Evolutionary conservation across 1,284 basidiomycete genomes (phyloP), one percentile per base, ranked within the genome.

Genomic region (Puccinia brachypodii): DNA sequence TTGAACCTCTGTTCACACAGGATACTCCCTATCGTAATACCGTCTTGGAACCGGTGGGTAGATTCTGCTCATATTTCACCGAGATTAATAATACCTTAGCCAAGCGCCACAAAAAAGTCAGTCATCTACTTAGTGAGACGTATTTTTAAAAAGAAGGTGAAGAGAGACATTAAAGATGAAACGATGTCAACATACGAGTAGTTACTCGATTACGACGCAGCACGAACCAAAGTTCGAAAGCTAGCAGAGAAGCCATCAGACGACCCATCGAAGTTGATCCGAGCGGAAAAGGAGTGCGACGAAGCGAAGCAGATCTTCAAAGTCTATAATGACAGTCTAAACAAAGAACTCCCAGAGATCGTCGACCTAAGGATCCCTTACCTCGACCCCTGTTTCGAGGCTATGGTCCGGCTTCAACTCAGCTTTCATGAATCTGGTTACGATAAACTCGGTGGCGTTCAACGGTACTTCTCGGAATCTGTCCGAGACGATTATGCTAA

Each of bases 351-450:
- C 8, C 97, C 97, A 0, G 91, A 96, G 84, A 88, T 99, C 38
- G 90, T 99, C 69, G 95, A 98, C 85, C 90, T 98, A 33, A 92
- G 97, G 50, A 92, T 99, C 60, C 96, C 97, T 8, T 99, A 95
- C 89, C 94, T 99, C 83, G 96, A 99, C 87, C 97, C 97, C 0
- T 95, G 93, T 84, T 98, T 99, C 86, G 97, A 99, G 87, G 94
- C 96, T 44, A 98, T 99, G 96, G 85, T 87, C 16, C 91, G 97
- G 60, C 94, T 97, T 90, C 96, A 99, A 87, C 91, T 94, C 86
- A 95, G 95, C 85, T 98, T 98, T 85, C 95, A 96, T 0, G 94
- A 98, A 86, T 96, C 98, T 85, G 97, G 94, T 0, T 99, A 99
- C 87, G 96, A 99, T 88, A 98, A 97, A 88, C 90, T 99, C 79